phyloP scores from a whole-genome alignment of 1,284 basidiomycete genomes.

The Papiliotrema fonsecae region DNA sequence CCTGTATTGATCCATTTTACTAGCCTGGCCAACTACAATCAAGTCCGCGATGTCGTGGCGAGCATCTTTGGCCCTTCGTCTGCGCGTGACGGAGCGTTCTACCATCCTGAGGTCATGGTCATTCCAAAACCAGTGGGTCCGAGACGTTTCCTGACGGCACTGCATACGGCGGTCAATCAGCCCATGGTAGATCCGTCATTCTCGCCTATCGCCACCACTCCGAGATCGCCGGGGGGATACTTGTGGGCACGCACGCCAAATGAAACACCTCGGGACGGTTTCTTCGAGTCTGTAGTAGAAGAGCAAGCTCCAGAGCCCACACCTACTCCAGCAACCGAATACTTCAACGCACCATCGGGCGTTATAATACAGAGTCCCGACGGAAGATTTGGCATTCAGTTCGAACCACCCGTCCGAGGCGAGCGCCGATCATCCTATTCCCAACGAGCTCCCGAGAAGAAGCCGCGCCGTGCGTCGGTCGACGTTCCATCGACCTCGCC shows the following conservation, averaged over 20 bases:
- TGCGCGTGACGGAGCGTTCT: constrained; percentile 21
- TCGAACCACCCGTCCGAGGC: constrained; percentile 61
- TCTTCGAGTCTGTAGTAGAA: constrained; percentile 37
- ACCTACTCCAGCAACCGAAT: constrained; percentile 69
- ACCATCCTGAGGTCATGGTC: constrained; percentile 77
- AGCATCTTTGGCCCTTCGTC: constrained; percentile 53
- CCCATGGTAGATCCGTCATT: constrained; percentile 85
- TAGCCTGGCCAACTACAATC: constrained; percentile 78
- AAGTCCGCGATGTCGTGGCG: constrained; percentile 78
- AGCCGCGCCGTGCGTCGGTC: constrained; percentile 11
- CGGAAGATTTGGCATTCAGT: constrained; percentile 89
- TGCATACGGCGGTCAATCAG: constrained; percentile 78
- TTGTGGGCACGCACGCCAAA: constrained; percentile 26
- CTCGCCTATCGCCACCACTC: constrained; percentile 84
- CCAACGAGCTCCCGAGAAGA: constrained; percentile 3
- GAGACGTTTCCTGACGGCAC: constrained; percentile 77
- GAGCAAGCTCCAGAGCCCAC: constrained; percentile 12
- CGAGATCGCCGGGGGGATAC: constrained; percentile 59
- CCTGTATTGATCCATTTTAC: constrained; percentile 80
- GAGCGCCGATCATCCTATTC: constrained; percentile 24
- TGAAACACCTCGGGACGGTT: constrained; percentile 22
- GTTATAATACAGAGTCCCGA: constrained; percentile 88
- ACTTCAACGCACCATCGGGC: constrained; percentile 82
- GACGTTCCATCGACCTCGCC: constrained; percentile 16
- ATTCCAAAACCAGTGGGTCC: constrained; percentile 93